Base-by-base conservation (phyloP, 768 basidiomycete genomes). In the Leccinum boreale region DNA sequence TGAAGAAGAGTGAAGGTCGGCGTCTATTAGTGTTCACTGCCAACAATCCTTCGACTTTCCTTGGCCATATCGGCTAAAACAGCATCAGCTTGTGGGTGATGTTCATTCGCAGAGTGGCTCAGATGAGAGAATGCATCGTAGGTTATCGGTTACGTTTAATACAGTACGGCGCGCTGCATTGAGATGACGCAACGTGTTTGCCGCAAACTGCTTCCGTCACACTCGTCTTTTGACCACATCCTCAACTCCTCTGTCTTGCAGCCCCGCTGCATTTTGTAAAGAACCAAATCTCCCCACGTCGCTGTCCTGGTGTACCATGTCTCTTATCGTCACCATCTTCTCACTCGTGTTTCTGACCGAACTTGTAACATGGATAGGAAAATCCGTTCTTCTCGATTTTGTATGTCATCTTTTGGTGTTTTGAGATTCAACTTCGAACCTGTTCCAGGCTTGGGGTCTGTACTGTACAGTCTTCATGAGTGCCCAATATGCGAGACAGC, bases 311-410 rank as follows among this genome's bases (percentile, higher is more conserved):
- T 57, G 47, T 58, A 64, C 55, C 59, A 92, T 93, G 90, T 82
- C 90, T 60, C 83, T 95, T 56, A 84, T 94, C 44, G 65, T 94
- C 55, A 82, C 90, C 24, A 90, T 96, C 59, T 92, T 98, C 68
- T 71, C 80, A 17, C 81, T 94, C 53, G 91, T 92, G 31, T 85
- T 96, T 65, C 61, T 92, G 53, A 89, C 90, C 3, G 88, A 95
- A 70, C 78, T 93, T 65, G 81, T 96, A 59, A 83, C 87, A 50
- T 95, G 93, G 94, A 81, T 96, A 52, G 94, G 94, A 47, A 83
- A 93, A 70, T 81, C 87, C 19, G 92, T 93, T 23, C 79, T 98
- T 21, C 79, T 89, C 56, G 90, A 93, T 53, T 69, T 87, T 56
- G 94, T 95, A 65, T 61, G 91, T 83, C 55, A 29, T 46, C 45